Evolutionary conservation across 352 stramenopile genomes (phyloP).

Genomic region (Pythium aphanidermatum): DNA sequence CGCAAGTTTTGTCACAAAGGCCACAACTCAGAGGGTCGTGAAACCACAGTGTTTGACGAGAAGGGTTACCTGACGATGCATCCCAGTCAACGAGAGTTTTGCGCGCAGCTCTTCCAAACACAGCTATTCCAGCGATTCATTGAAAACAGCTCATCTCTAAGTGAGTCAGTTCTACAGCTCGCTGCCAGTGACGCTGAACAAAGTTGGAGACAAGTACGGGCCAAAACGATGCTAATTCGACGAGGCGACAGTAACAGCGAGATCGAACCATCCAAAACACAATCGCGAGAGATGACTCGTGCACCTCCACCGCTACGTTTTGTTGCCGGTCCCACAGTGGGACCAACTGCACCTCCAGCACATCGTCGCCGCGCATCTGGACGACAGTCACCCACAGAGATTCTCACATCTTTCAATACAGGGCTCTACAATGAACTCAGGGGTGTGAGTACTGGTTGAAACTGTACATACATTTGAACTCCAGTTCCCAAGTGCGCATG

Average conservation of each 20-base stretch:
- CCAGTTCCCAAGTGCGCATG: too few relatives aligned
- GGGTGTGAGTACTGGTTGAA: neutral
- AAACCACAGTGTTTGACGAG: constrained; percentile 37
- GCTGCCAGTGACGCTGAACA: constrained; percentile 30
- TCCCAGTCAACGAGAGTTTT: constrained; percentile 56
- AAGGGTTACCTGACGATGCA: constrained; percentile 50
- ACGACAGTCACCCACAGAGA: constrained; percentile 1
- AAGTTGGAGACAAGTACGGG: constrained; percentile 35
- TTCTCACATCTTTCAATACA: constrained; percentile 11
- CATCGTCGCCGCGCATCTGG: constrained; percentile 12
- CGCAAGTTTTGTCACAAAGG: constrained; percentile 43
- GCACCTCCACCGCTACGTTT: constrained; percentile 19
- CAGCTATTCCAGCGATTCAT: constrained; percentile 71
- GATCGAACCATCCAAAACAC: constrained; percentile 16
- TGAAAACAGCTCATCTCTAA: constrained; percentile 25
- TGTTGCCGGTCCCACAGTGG: neutral
- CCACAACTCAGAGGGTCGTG: constrained; percentile 4
- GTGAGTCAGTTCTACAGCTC: constrained; percentile 14
- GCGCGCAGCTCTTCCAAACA: constrained; percentile 59
- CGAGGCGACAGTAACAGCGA: constrained; percentile 36
- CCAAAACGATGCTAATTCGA: constrained; percentile 34
- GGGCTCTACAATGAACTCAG: constrained; percentile 12
- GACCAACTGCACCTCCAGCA: neutral
- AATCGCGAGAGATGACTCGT: constrained; percentile 25
- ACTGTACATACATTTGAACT: too few relatives aligned